Evolutionary conservation across 2,329 filamentous ascomycete genomes (phyloP).

Genomic region (Aschersonia sp.): DNA sequence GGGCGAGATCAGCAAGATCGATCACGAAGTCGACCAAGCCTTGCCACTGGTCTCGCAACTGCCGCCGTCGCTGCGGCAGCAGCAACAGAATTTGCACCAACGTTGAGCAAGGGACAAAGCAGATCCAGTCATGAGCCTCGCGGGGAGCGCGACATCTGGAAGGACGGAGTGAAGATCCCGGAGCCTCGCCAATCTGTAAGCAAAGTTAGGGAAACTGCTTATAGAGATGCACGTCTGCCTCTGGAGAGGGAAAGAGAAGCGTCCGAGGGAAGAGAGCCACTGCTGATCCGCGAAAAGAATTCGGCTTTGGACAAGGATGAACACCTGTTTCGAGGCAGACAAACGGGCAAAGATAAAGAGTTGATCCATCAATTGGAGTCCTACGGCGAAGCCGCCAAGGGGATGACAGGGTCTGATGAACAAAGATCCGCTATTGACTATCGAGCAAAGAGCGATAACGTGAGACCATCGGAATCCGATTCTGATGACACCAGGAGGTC

Average conservation of each 20-base stretch:
- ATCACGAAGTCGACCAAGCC: slow-evolving; percentile 31
- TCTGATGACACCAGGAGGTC: slow-evolving; percentile 26
- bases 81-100: slow-evolving; percentile 20
- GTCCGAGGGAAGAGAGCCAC: background rate
- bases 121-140: slow-evolving; percentile 21
- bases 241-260: background rate
- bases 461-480: slow-evolving; percentile 17
- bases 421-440: background rate
- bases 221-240: background rate
- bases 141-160: slow-evolving; percentile 13
- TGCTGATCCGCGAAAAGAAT: slow-evolving; percentile 3
- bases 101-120: slow-evolving; percentile 21
- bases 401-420: slow-evolving; percentile 13
- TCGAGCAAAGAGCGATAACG: slow-evolving; percentile 14
- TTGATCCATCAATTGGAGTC: background rate
- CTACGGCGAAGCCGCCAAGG: slow-evolving; percentile 1
- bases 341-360: slow-evolving; percentile 4
- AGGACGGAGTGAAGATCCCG: slow-evolving; percentile 9
- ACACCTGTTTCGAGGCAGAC: slow-evolving; percentile 6
- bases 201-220: slow-evolving; percentile 1
- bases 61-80: slow-evolving; percentile 25
- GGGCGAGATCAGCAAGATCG: slow-evolving; percentile 20
- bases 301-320: background rate
- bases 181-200: slow-evolving; percentile 3
- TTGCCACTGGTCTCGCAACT: slow-evolving; percentile 30